Evolutionary conservation across 805 yeast genomes (phyloP).

Genomic region (Huiozyma sinensis): DNA sequence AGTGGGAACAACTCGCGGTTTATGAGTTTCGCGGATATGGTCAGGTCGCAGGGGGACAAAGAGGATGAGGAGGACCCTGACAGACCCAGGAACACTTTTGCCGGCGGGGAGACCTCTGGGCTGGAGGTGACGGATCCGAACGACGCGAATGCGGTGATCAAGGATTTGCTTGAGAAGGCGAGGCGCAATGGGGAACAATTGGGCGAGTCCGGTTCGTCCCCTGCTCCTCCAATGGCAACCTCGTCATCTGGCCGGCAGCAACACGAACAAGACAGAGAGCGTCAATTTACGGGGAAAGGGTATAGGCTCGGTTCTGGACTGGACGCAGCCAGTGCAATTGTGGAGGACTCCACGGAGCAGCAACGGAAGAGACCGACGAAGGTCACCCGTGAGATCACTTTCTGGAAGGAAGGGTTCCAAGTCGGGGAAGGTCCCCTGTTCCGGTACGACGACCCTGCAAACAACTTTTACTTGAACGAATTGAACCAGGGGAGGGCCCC

Average conservation of each 20-base stretch:
- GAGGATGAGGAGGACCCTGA: slow-evolving; percentile 35
- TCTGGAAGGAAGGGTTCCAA: slow-evolving; percentile 95
- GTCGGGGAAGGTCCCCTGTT: slow-evolving; percentile 84
- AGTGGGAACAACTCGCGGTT: slow-evolving; percentile 21
- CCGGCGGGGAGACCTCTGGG: slow-evolving; percentile 64
- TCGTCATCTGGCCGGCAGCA: background rate
- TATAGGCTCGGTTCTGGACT: slow-evolving; percentile 32
- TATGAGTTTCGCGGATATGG: slow-evolving; percentile 32
- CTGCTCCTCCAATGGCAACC: slow-evolving; percentile 16
- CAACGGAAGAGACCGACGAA: slow-evolving; percentile 29
- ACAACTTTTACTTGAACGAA: slow-evolving; percentile 64
- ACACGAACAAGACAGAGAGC: slow-evolving; percentile 20
- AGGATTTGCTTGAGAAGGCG: slow-evolving; percentile 56
- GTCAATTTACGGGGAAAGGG: slow-evolving; percentile 31
- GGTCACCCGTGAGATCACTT: slow-evolving; percentile 73
- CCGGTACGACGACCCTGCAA: slow-evolving; percentile 88
- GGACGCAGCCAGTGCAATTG: slow-evolving; percentile 24
- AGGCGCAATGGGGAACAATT: slow-evolving; percentile 48
- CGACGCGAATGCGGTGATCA: slow-evolving; percentile 36
- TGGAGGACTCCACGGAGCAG: slow-evolving; percentile 29
- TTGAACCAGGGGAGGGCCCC: slow-evolving; percentile 90
- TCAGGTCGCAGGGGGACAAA: slow-evolving; percentile 28
- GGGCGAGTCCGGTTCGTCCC: slow-evolving; percentile 15
- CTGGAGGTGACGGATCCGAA: slow-evolving; percentile 71
- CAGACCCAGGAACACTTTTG: slow-evolving; percentile 51